Percentiles rank a stretch among this genome's conserved stretches.
These are phyloP conservation scores for Skeletonema potamos DNA, from an alignment of 108 stramenopile species.

Conservation along the genomic window DNA sequence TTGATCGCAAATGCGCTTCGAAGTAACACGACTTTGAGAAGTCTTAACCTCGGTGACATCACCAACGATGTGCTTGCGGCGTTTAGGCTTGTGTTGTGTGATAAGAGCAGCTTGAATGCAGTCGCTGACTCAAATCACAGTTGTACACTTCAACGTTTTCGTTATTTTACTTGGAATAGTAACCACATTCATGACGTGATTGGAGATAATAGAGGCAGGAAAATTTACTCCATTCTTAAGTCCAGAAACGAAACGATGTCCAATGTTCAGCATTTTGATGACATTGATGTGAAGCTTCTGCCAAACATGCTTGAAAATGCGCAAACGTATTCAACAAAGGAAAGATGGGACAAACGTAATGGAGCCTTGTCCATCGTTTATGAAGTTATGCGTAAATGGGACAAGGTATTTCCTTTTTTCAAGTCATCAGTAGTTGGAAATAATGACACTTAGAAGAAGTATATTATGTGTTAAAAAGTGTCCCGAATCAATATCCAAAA, in stretches of 20 bases:
- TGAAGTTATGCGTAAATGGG: neutral
- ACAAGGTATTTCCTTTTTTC: neutral
- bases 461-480: neutral
- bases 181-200: neutral
- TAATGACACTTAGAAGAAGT: too few species aligned
- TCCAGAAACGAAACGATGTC: neutral
- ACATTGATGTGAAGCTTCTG: neutral
- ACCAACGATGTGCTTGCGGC: neutral
- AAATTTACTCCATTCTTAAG: neutral
- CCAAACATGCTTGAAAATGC: neutral
- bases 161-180: too few species aligned
- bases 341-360: neutral
- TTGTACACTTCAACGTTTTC: too few species aligned
- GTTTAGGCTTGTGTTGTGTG: neutral
- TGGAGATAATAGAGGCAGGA: neutral
- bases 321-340: neutral
- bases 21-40: neutral
- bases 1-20: conserved; percentile 2
- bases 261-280: neutral
- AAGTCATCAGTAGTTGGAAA: too few species aligned
- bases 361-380: neutral
- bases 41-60: neutral
- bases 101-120: neutral
- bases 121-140: neutral
- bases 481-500: too few species aligned